Evolutionary conservation across 176 grass and related monocot species (phyloP), one percentile per base, ranked within the genome.

Genomic region (Pontederia crassipes): DNA sequence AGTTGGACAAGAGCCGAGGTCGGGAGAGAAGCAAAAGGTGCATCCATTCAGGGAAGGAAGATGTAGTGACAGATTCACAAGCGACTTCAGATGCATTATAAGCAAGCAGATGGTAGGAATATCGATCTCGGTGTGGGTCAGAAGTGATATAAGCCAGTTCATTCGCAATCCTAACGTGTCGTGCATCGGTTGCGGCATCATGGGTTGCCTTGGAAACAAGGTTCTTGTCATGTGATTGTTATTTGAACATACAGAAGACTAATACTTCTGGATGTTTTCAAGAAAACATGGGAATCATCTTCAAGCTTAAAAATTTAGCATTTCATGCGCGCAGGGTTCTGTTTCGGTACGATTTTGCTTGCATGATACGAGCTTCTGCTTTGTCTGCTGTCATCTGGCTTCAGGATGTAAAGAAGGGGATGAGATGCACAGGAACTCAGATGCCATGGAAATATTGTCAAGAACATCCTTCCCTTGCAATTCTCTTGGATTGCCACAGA

Each of bases 31-130:
- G 45, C 45, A 70, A 24, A 49, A 58, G 61, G 56, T 57, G 12
- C 62, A 83, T 66, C 73, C 66, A 11, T 29, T 66, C 28, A 77
- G 74, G 74, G 52, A 71, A 59, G 62, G 9, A 52, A 62, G 74
- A 10, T 58, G 17, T 11, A 24, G 3, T 35, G 11, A 32, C 1
- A 18, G 64, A 71, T 26, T 27, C 32, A n/a, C 2, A 10, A 15
- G 50, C 28, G 16, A 49, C 29, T 91, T 85, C 63, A 85, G 74
- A 73, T 97, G 87, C 73, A 85, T 91, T 66, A 76, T 81, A 64
- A 91, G 78, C 73, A 85, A 97, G 79, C 92, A 91, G 75, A 97
- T 97, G 92, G 87, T 97, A 9, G 92, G 92, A 54, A 84, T 97
- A 70, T 78, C 91, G 52, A 58, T 64, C 16, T 87, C 87, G 8